Evolutionary conservation across 2,329 filamentous ascomycete species (phyloP).

Genomic region (Penicillium aurantiogriseum): DNA sequence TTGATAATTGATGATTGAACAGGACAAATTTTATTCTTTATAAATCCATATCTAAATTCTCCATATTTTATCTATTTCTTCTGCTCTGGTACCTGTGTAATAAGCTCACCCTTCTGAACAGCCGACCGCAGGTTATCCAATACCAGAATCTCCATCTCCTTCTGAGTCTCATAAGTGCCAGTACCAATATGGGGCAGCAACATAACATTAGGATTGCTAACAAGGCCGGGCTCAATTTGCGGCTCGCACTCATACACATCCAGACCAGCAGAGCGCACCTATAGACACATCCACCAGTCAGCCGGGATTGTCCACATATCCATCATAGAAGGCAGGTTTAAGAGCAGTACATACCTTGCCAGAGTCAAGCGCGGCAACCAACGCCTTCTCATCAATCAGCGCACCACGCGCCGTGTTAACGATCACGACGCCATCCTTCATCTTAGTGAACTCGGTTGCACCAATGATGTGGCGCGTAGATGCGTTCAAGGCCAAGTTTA

Average conservation of each 20-base stretch:
- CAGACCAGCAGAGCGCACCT: slow-evolving; percentile 45
- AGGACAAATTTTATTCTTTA: background rate
- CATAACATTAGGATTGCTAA: slow-evolving; percentile 48
- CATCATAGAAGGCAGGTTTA: background rate
- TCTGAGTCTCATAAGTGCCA: slow-evolving; percentile 59
- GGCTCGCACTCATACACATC: slow-evolving; percentile 52
- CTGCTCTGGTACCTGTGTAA: slow-evolving; percentile 63
- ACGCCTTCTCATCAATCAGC: slow-evolving; percentile 48
- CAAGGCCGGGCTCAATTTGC: slow-evolving; percentile 47
- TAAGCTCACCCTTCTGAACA: slow-evolving; percentile 55
- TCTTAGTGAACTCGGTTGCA: slow-evolving; percentile 45
- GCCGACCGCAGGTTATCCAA: slow-evolving; percentile 58
- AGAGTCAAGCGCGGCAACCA: slow-evolving; percentile 45
- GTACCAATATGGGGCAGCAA: slow-evolving; percentile 62
- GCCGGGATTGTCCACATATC: background rate
- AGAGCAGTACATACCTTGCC: slow-evolving; percentile 38
- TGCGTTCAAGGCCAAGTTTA: slow-evolving; percentile 47
- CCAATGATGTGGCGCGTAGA: slow-evolving; percentile 49
- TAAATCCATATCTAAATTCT: background rate
- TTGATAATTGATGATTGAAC: background rate
- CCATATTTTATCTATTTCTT: slow-evolving; percentile 35
- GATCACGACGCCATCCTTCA: slow-evolving; percentile 47
- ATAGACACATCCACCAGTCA: background rate
- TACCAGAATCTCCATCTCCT: slow-evolving; percentile 61
- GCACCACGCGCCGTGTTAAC: slow-evolving; percentile 48